Evolutionary conservation across 1,139 yeast genomes (phyloP).

Genomic region (Yamadazyma diddensiae): DNA sequence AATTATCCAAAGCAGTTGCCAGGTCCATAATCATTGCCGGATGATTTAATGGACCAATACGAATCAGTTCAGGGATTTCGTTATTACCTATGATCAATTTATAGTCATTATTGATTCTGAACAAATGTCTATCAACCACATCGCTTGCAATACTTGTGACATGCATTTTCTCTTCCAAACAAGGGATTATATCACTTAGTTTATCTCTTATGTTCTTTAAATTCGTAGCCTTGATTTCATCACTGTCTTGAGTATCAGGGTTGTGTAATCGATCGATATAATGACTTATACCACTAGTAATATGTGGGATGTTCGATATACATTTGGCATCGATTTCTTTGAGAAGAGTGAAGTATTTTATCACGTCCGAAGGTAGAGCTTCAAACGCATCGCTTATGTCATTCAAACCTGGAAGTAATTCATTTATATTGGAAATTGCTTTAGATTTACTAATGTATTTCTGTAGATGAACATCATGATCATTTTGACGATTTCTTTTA

Average conservation of each 20-base stretch:
- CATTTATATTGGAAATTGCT: slow-evolving; percentile 35
- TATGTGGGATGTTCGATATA: slow-evolving; percentile 66
- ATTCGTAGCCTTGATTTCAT: slow-evolving; percentile 14
- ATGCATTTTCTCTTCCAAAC: slow-evolving; percentile 95
- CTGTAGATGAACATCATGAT: slow-evolving; percentile 25
- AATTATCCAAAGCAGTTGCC: slow-evolving; percentile 37
- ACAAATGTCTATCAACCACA: slow-evolving; percentile 63
- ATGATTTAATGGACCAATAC: slow-evolving; percentile 77
- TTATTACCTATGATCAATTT: slow-evolving; percentile 64
- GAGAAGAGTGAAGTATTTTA: slow-evolving; percentile 80
- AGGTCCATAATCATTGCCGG: slow-evolving; percentile 78
- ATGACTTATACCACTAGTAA: slow-evolving; percentile 54
- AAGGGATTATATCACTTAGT: slow-evolving; percentile 78
- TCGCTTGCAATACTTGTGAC: slow-evolving; percentile 92
- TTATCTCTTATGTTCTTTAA: slow-evolving; percentile 40
- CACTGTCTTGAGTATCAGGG: slow-evolving; percentile 7
- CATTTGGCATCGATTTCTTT: slow-evolving; percentile 96
- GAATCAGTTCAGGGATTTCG: slow-evolving; percentile 65
- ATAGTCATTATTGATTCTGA: slow-evolving; percentile 77
- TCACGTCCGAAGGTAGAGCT: slow-evolving; percentile 81
- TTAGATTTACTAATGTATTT: slow-evolving; percentile 35
- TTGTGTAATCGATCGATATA: slow-evolving; percentile 49
- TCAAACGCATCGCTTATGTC: slow-evolving; percentile 90
- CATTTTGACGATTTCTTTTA: slow-evolving; percentile 26
- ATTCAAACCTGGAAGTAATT: slow-evolving; percentile 79